Evolutionary conservation across 2,329 filamentous ascomycete genomes (phyloP).

Genomic region (Penicillium sp.): DNA sequence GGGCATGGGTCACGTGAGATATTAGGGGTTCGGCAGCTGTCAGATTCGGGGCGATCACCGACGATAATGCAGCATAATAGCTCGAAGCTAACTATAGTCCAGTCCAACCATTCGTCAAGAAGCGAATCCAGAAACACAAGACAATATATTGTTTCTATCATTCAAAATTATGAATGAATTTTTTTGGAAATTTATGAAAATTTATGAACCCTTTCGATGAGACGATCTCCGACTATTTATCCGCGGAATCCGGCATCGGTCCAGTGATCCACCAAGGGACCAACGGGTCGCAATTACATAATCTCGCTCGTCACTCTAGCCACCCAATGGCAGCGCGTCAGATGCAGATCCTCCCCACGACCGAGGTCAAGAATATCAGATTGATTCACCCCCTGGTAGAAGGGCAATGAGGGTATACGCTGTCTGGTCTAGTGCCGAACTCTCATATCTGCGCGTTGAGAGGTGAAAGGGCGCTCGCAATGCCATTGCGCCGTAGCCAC

Average conservation of each 20-base stretch:
- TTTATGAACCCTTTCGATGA: neutral
- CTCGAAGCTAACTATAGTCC: too few species aligned
- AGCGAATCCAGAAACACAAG: too few species aligned
- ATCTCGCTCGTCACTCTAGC: neutral
- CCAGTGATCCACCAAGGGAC: neutral
- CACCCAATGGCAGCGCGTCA: neutral
- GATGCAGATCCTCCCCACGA: neutral
- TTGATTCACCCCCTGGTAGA: neutral
- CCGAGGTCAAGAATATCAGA: neutral
- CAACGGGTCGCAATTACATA: neutral
- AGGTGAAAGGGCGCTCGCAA: neutral
- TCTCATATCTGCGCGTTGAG: neutral
- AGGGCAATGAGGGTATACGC: neutral
- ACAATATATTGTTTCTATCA: too few species aligned
- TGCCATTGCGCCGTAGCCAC: constrained; percentile 8
- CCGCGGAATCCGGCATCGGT: neutral
- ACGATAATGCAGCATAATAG: too few species aligned
- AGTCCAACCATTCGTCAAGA: too few species aligned
- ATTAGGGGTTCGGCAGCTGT: too few species aligned
- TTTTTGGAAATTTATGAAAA: too few species aligned
- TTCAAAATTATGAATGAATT: too few species aligned
- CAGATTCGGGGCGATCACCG: too few species aligned
- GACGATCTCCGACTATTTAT: neutral
- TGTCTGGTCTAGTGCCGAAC: neutral
- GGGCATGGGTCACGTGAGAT: too few species aligned